Percentiles rank a stretch among this genome's conserved stretches.
phyloP scores from a whole-genome alignment of 306 rosid genomes.

The Cyclanthera cordifolia region DNA sequence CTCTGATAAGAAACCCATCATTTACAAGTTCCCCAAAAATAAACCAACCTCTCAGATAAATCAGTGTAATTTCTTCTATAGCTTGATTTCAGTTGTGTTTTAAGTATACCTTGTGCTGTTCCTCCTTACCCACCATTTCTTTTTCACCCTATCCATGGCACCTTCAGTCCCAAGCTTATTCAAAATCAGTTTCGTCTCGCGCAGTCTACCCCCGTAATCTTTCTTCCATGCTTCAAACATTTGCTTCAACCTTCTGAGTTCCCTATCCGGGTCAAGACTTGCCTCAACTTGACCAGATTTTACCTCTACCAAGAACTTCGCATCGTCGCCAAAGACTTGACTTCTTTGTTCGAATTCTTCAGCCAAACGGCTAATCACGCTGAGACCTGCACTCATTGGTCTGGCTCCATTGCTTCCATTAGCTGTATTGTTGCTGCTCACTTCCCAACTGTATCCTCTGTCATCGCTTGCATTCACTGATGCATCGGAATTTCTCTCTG shows the following conservation, averaged over 20 bases:
- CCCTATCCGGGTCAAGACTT: constrained; percentile 74
- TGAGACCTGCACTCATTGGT: constrained; percentile 93
- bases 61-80: constrained; percentile 4
- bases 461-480: constrained; percentile 86
- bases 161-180: constrained; percentile 82
- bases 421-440: constrained; percentile 44
- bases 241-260: constrained; percentile 86
- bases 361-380: constrained; percentile 84
- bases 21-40: constrained; percentile 11
- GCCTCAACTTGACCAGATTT: constrained; percentile 97
- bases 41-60: neutral
- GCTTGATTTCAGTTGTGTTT: constrained; percentile 1
- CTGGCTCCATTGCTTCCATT: constrained; percentile 77
- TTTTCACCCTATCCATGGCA: constrained; percentile 52
- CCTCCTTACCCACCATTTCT: constrained; percentile 95
- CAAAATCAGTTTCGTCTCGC: constrained; percentile 80
- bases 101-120: constrained; percentile 77
- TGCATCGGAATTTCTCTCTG: constrained; percentile 79
- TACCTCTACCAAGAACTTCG: constrained; percentile 99
- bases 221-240: constrained; percentile 99
- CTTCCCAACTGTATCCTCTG: constrained; percentile 66
- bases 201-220: constrained; percentile 68
- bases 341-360: constrained; percentile 98
- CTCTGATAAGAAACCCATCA: neutral
- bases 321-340: constrained; percentile 94